phyloP scores from a whole-genome alignment of 106 monocot genomes.

The Gastrodia elata region DNA sequence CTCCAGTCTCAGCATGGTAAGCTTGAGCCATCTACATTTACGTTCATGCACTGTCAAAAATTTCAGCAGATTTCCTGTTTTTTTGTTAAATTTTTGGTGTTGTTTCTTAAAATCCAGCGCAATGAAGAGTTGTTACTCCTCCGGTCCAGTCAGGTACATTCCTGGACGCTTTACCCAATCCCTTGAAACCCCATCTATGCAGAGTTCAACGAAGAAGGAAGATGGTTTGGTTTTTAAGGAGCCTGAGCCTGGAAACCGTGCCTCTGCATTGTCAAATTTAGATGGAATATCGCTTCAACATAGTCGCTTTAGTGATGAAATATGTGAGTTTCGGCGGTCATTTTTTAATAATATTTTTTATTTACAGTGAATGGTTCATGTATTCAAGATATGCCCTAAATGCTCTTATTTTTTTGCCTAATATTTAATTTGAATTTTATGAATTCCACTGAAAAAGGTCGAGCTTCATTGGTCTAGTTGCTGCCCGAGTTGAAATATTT shows the following conservation, averaged over 20 bases:
- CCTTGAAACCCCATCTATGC: background rate
- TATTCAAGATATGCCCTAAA: too few relatives aligned
- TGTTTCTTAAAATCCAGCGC: slow-evolving; percentile 9
- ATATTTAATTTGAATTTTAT: too few relatives aligned
- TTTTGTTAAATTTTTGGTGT: background rate
- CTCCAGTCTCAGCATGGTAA: slow-evolving; percentile 1
- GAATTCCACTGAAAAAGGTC: too few relatives aligned
- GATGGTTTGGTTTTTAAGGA: background rate
- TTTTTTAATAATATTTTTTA: background rate
- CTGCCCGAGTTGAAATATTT: too few relatives aligned
- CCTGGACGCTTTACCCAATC: slow-evolving; percentile 6
- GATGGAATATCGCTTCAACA: background rate
- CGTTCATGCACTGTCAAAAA: background rate
- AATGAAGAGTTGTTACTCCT: slow-evolving; percentile 7
- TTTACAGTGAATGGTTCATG: too few relatives aligned
- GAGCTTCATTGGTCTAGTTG: too few relatives aligned
- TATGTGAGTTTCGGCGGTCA: background rate
- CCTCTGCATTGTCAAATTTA: slow-evolving; percentile 4
- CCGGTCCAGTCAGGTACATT: slow-evolving; percentile 13
- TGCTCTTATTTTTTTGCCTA: too few relatives aligned
- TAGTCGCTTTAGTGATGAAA: background rate
- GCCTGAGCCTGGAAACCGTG: background rate
- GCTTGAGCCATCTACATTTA: background rate
- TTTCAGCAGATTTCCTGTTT: background rate
- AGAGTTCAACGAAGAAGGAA: slow-evolving; percentile 6